Base-by-base conservation (phyloP, 2,329 filamentous ascomycete species). In the Triangularia setosa region DNA sequence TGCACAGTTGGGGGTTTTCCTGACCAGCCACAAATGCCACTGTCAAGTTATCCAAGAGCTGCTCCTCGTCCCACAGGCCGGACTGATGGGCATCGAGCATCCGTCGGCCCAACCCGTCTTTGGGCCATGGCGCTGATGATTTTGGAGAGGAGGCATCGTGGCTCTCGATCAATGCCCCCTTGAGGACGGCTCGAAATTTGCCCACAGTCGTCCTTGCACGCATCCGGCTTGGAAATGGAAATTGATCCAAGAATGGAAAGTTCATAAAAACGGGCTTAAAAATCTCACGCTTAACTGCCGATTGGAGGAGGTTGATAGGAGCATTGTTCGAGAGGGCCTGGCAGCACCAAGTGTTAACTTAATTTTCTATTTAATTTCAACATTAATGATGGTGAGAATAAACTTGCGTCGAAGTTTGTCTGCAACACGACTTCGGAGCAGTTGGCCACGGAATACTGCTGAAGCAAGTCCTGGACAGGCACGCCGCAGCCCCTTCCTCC, bases 201-300 rank as follows among this genome's bases (percentile, higher is more conserved):
- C 58, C 25, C 23, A 68, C 67, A n/a, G 56, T 52, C 25, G 52
- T 27, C 7, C 67, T 63, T 4, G 65, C 67, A 7, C 52, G 58
- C 1, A 27, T 33, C 18, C 67, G 65, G 28, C 67, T 64, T 1
- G 65, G 65, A 6, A 69, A 63, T 3, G 67, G 64, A 14, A 69
- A 53, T 7, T 57, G 40, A 28, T 69, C 67, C 3, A 69, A 52
- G 3, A 67, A 12, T 0, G 67, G 67, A 21, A 69, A 69, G 18
- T 69, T 69, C 65, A 69, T 67, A 40, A 67, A 69, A 9, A 67
- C 60, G 2, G 67, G 67, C 33, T 66, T 67, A 57, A 69, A 69
- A 24, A 69, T 67, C 33, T 69, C 67, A 5, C 64, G 60, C 48
- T 69, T 69, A 2, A 69, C 62, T 2, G 64, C 64, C 16, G 57